Evolutionary conservation across 2,329 filamentous ascomycete species (phyloP).

Genomic region (Venturiaceae sp.): DNA sequence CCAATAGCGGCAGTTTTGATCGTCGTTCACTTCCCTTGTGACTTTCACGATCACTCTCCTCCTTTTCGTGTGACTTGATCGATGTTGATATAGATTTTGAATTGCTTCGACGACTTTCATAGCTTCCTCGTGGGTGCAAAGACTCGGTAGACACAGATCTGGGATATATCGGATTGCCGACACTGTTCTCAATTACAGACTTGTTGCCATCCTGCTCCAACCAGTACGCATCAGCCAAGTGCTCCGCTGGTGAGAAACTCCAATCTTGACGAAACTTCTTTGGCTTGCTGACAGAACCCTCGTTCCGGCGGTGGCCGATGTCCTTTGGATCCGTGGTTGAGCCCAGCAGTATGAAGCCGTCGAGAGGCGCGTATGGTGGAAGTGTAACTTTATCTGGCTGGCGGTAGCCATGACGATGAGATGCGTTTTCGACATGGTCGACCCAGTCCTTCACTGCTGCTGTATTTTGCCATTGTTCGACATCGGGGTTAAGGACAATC

Average conservation of each 20-base stretch:
- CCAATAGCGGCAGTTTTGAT: slow-evolving; percentile 21
- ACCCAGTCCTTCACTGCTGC: slow-evolving; percentile 68
- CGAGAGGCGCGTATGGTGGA: slow-evolving; percentile 14
- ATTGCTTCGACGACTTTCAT: slow-evolving; percentile 6
- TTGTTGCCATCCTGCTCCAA: slow-evolving; percentile 76
- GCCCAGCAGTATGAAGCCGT: not conserved
- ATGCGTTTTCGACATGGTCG: slow-evolving; percentile 50
- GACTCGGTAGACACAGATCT: not conserved
- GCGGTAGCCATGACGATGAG: slow-evolving; percentile 27
- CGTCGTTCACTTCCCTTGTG: slow-evolving; percentile 26
- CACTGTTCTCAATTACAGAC: slow-evolving; percentile 66
- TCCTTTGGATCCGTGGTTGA: not conserved
- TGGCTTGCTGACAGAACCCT: slow-evolving; percentile 43
- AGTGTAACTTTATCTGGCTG: slow-evolving; percentile 23
- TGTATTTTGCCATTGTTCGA: slow-evolving; percentile 68
- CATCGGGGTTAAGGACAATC: slow-evolving; percentile 61
- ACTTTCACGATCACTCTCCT: slow-evolving; percentile 21
- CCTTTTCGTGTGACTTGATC: slow-evolving; percentile 11
- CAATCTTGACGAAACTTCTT: slow-evolving; percentile 74
- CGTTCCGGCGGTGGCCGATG: slow-evolving; percentile 22
- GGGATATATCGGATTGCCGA: slow-evolving; percentile 58
- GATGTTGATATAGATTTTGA: not conserved
- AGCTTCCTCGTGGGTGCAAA: slow-evolving; percentile 5
- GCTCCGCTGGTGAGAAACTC: slow-evolving; percentile 71
- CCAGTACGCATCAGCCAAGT: slow-evolving; percentile 88